phyloP scores from a whole-genome alignment of 2,329 filamentous ascomycete species.

The Cercospora janseana region DNA sequence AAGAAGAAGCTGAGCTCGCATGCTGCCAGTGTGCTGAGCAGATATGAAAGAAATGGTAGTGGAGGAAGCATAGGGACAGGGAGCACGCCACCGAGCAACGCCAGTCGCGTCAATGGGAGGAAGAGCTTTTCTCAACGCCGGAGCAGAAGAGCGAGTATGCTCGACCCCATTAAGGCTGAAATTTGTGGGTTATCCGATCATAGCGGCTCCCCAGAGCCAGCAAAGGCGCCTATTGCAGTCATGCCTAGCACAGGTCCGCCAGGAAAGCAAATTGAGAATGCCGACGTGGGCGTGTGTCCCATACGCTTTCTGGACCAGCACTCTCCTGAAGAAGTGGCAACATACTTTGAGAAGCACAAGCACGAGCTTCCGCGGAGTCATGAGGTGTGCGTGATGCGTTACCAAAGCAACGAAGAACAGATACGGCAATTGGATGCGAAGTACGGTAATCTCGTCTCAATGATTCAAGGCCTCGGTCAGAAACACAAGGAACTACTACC shows the following conservation, averaged over 20 bases:
- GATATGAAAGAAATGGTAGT: slow-evolving; percentile 35
- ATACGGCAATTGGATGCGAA: slow-evolving; percentile 89
- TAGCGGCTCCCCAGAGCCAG: slow-evolving; percentile 11
- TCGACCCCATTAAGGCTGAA: slow-evolving; percentile 40
- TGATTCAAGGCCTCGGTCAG: slow-evolving; percentile 86
- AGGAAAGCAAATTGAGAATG: slow-evolving; percentile 28
- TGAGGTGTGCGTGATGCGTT: slow-evolving; percentile 84
- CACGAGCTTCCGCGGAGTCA: slow-evolving; percentile 92
- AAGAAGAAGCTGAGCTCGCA: slow-evolving; percentile 42
- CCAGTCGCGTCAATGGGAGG: slow-evolving; percentile 42
- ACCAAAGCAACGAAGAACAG: slow-evolving; percentile 81
- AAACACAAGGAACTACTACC: slow-evolving; percentile 87
- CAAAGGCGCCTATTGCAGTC: slow-evolving; percentile 14
- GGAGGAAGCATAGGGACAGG: slow-evolving; percentile 20
- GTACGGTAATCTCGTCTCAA: slow-evolving; percentile 86
- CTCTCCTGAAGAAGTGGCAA: slow-evolving; percentile 86
- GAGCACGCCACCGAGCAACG: slow-evolving; percentile 31
- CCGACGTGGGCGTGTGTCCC: slow-evolving; percentile 67
- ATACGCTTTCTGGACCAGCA: slow-evolving; percentile 92
- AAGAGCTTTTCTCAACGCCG: slow-evolving; percentile 41
- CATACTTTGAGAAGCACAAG: slow-evolving; percentile 92
- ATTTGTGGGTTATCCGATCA: slow-evolving; percentile 38
- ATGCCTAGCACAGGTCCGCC: slow-evolving; percentile 15
- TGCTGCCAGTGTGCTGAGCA: slow-evolving; percentile 42
- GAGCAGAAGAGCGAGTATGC: slow-evolving; percentile 34